phyloP scores from a whole-genome alignment of 2,329 filamentous ascomycete genomes.

The Pseudogymnoascus sp. region DNA sequence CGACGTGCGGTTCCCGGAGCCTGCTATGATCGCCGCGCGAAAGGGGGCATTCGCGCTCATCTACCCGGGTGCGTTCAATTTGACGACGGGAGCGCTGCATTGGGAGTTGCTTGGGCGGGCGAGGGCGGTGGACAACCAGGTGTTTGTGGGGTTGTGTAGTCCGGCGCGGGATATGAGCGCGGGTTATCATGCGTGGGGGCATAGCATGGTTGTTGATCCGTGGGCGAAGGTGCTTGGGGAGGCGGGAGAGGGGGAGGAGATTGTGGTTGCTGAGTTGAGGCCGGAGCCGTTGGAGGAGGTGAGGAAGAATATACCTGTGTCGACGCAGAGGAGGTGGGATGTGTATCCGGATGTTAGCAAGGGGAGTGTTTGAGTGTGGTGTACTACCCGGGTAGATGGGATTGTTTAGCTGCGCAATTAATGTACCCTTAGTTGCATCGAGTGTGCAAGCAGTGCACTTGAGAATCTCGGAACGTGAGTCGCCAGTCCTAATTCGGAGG shows the following conservation, averaged over 20 bases:
- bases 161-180: slow-evolving; percentile 73
- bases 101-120: slow-evolving; percentile 79
- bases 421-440: neutral
- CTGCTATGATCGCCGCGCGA: slow-evolving; percentile 80
- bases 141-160: slow-evolving; percentile 88
- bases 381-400: neutral
- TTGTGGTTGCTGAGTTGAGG: slow-evolving; percentile 65
- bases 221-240: slow-evolving; percentile 75
- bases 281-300: slow-evolving; percentile 63
- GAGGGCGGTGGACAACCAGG: slow-evolving; percentile 85
- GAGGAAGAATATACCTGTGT: slow-evolving; percentile 76
- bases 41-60: slow-evolving; percentile 79
- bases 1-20: slow-evolving; percentile 91
- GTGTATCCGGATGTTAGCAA: slow-evolving; percentile 85
- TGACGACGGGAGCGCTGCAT: slow-evolving; percentile 84
- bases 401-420: neutral
- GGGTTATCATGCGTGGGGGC: slow-evolving; percentile 83
- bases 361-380: slow-evolving; percentile 28
- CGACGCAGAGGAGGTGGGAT: slow-evolving; percentile 81
- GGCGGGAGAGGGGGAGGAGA: slow-evolving; percentile 69
- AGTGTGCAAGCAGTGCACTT: neutral
- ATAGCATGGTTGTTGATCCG: slow-evolving; percentile 81
- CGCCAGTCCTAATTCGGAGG: neutral
- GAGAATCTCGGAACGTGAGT: neutral
- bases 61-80: slow-evolving; percentile 96